These are phyloP conservation scores for Leptographium flavum DNA, from an alignment of 2,329 filamentous ascomycete genomes.

Conservation along the genomic window DNA sequence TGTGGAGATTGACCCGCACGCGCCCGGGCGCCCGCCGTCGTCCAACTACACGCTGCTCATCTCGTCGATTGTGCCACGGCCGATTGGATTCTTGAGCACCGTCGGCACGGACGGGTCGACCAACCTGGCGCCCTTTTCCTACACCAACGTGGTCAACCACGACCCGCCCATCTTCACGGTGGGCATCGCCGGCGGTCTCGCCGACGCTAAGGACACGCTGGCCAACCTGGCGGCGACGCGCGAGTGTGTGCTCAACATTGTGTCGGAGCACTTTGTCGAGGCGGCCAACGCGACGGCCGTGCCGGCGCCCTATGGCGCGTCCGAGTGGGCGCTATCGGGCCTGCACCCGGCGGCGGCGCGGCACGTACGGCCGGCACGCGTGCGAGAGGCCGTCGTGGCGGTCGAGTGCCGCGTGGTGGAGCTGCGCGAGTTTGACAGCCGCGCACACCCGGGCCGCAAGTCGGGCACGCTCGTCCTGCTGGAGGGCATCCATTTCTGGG, in stretches of 20 bases:
- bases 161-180: slow-evolving; percentile 74
- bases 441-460: slow-evolving; percentile 55
- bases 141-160: slow-evolving; percentile 70
- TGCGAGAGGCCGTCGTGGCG: slow-evolving; percentile 69
- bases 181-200: slow-evolving; percentile 30
- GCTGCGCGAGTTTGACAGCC: slow-evolving; percentile 64
- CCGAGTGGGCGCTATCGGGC: slow-evolving; percentile 69
- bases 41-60: slow-evolving; percentile 92
- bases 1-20: slow-evolving; percentile 70
- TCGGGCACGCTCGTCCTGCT: slow-evolving; percentile 62
- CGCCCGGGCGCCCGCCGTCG: slow-evolving; percentile 46
- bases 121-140: slow-evolving; percentile 81
- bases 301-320: slow-evolving; percentile 61
- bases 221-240: slow-evolving; percentile 55
- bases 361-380: slow-evolving; percentile 47
- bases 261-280: slow-evolving; percentile 72
- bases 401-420: slow-evolving; percentile 70
- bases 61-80: slow-evolving; percentile 66
- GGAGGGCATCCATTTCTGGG: slow-evolving; percentile 82
- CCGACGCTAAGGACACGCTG: slow-evolving; percentile 61
- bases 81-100: slow-evolving; percentile 54
- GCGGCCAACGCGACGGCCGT: slow-evolving; percentile 72
- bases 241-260: slow-evolving; percentile 79
- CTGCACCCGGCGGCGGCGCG: slow-evolving; percentile 52
- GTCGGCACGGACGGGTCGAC: slow-evolving; percentile 39